Conservation (phyloP, 2,329 filamentous ascomycete species). For the Colletotrichum somersetense region DNA sequence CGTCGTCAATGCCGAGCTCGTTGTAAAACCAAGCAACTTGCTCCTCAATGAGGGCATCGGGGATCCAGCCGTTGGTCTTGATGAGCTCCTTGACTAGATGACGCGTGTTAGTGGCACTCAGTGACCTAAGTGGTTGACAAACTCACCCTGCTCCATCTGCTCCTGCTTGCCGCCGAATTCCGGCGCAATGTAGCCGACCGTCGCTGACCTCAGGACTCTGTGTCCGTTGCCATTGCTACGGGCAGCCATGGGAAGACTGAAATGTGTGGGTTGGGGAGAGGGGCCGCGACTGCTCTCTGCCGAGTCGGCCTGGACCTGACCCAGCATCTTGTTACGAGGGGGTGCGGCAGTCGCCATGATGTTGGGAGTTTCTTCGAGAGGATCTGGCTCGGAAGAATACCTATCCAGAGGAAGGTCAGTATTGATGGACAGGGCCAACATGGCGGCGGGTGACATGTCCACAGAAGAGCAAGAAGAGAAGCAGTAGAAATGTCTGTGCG, state of each 20-base stretch:
- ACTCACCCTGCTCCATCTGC: constrained; percentile 85
- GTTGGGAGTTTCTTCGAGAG: constrained; percentile 49
- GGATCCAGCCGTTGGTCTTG: constrained; percentile 86
- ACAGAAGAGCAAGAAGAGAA: constrained; percentile 3
- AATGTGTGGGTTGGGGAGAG: constrained; percentile 89
- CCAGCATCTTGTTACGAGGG: constrained; percentile 57
- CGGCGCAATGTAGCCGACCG: constrained; percentile 93
- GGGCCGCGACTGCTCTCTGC: constrained; percentile 71
- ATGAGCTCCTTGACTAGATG: constrained; percentile 82
- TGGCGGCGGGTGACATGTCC: constrained; percentile 44
- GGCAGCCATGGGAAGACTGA: constrained; percentile 74
- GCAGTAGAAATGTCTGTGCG: background rate
- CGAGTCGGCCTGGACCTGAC: constrained; percentile 56
- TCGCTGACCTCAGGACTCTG: constrained; percentile 85
- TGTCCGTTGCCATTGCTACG: constrained; percentile 71
- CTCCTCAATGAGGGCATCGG: constrained; percentile 81
- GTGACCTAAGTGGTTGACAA: background rate
- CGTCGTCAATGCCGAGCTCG: constrained; percentile 96
- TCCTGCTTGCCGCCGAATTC: constrained; percentile 93
- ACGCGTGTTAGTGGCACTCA: constrained; percentile 4
- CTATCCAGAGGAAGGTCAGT: constrained; percentile 59
- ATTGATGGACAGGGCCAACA: constrained; percentile 54
- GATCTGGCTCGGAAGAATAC: constrained; percentile 56
- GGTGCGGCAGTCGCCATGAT: constrained; percentile 51
- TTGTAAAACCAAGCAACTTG: constrained; percentile 98